Conservation (phyloP, 1,139 yeast genomes). For the Sugiyamaella grinbergsii region DNA sequence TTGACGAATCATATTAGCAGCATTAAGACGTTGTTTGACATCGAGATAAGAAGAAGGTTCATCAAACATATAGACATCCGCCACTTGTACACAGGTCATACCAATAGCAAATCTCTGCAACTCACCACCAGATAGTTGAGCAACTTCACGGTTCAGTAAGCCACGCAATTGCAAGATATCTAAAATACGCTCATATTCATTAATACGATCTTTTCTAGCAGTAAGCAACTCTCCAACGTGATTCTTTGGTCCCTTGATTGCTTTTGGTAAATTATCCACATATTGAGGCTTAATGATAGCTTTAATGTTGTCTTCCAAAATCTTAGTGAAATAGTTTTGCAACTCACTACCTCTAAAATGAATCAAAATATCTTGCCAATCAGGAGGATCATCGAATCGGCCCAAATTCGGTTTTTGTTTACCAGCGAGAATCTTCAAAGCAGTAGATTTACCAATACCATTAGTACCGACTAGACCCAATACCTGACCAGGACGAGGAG, state of each 20-base stretch:
- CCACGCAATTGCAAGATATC: constrained; percentile 70
- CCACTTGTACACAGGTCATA: constrained; percentile 92
- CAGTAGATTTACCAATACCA: constrained; percentile 99
- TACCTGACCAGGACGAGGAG: constrained; percentile 99
- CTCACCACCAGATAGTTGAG: constrained; percentile 95
- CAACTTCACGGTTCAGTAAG: constrained; percentile 81
- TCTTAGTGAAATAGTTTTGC: constrained; percentile 92
- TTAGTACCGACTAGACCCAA: constrained; percentile 96
- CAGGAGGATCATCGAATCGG: constrained; percentile 90
- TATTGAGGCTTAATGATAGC: constrained; percentile 98
- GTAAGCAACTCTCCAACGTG: constrained; percentile 83
- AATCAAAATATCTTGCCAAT: constrained; percentile 90
- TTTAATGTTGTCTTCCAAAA: constrained; percentile 88
- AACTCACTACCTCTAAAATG: constrained; percentile 96
- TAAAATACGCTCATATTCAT: constrained; percentile 62
- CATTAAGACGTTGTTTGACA: constrained; percentile 97
- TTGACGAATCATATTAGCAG: constrained; percentile 91
- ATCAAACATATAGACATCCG: constrained; percentile 97
- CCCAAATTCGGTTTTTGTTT: constrained; percentile 97
- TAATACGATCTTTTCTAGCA: constrained; percentile 69
- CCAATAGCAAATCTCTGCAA: constrained; percentile 97
- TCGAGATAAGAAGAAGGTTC: constrained; percentile 98
- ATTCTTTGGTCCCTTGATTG: constrained; percentile 86
- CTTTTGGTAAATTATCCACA: constrained; percentile 95
- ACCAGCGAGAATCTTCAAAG: constrained; percentile 95